A percentile compares a stretch with the other conserved stretches of the same genome.
Evolutionary conservation across 2,329 filamentous ascomycete species (phyloP).

Genomic region (Pseudogymnoascus sp.): DNA sequence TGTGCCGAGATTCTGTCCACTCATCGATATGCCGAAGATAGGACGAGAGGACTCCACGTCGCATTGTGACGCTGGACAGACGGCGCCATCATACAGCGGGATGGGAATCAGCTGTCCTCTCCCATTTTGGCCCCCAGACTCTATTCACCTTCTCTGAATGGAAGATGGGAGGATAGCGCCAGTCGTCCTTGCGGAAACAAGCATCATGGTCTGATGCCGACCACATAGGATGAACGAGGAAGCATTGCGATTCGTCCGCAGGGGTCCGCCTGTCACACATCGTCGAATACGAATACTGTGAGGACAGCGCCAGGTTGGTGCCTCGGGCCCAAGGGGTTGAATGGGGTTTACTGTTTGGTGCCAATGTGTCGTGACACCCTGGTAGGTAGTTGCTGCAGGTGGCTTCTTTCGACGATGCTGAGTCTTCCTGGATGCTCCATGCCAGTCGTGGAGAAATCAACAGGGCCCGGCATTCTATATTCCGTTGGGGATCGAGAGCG

Average conservation of each 20-base stretch:
- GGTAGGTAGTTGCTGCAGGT: conserved; percentile 4
- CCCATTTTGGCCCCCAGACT: background rate
- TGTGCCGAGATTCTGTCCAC: conserved; percentile 1
- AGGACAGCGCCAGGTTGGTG: background rate
- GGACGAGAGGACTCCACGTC: background rate
- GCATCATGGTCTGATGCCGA: background rate
- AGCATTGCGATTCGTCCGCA: conserved; percentile 1
- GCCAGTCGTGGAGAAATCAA: background rate
- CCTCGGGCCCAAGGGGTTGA: background rate
- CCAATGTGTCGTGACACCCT: background rate
- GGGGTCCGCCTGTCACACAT: background rate
- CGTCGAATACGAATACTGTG: background rate
- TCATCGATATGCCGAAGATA: background rate
- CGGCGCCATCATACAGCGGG: background rate
- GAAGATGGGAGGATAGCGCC: background rate
- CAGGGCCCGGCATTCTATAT: background rate
- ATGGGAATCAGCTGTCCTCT: background rate
- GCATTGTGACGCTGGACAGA: background rate
- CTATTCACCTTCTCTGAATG: conserved; percentile 1
- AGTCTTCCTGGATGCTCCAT: background rate
- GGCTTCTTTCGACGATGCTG: background rate
- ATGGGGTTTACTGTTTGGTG: background rate
- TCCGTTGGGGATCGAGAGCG: background rate
- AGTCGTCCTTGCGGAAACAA: background rate
- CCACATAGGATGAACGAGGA: background rate